These are phyloP conservation scores for Rhodotorula sp. DNA, from an alignment of 1,284 basidiomycete species.

Conservation along the genomic window DNA sequence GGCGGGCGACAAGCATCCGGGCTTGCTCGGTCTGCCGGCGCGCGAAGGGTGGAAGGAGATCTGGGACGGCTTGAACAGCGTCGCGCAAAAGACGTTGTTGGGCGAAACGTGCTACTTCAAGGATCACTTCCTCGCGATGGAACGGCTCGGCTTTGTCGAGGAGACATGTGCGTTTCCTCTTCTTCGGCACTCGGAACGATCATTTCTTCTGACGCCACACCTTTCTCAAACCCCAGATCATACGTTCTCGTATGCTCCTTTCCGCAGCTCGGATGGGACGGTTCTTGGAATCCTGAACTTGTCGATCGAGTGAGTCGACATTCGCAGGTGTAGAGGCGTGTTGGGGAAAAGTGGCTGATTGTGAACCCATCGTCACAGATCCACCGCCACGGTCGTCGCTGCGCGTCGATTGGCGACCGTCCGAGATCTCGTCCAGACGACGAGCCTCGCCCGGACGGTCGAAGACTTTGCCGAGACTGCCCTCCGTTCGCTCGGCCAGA, in stretches of 20 bases:
- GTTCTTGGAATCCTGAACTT: conserved; percentile 37
- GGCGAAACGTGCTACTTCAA: conserved; percentile 32
- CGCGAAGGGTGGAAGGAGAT: conserved; percentile 40
- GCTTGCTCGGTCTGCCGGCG: conserved; percentile 33
- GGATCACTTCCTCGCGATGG: conserved; percentile 36
- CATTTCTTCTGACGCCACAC: too few species aligned
- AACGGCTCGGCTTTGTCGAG: conserved; percentile 21
- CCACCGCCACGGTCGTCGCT: conserved; percentile 39
- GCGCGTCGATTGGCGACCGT: conserved; percentile 35
- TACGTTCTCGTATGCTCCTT: conserved; percentile 38
- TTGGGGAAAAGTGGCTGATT: neutral
- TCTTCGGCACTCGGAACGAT: too few species aligned
- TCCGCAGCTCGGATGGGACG: conserved; percentile 11
- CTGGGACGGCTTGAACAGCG: conserved; percentile 31
- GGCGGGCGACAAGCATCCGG: conserved; percentile 38
- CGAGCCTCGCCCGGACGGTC: conserved; percentile 35
- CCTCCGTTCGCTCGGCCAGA: conserved; percentile 22
- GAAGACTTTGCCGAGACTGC: conserved; percentile 34
- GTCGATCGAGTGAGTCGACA: conserved; percentile 25
- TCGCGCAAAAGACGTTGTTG: conserved; percentile 24
- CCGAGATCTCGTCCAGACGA: conserved; percentile 37
- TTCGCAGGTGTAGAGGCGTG: too few species aligned
- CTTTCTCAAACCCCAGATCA: conserved; percentile 20
- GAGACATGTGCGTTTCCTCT: conserved; percentile 23
- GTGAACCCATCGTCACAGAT: neutral